These are phyloP conservation scores for Gonium pectorale DNA, from an alignment of 139 green algal species.

Conservation along the genomic window DNA sequence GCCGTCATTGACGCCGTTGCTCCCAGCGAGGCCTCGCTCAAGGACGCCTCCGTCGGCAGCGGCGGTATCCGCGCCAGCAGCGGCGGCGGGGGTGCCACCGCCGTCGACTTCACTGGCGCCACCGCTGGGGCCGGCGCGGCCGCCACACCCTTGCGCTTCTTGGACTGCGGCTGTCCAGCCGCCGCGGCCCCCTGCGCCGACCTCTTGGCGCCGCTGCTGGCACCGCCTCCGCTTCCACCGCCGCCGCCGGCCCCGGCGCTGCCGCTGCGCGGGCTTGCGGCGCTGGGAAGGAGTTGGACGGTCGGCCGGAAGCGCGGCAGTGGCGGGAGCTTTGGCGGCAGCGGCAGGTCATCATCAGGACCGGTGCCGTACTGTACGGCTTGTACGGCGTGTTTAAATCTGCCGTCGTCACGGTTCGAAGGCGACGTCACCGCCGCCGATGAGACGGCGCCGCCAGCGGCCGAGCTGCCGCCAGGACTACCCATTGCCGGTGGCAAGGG, in stretches of 20 bases:
- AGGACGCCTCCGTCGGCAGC: background rate
- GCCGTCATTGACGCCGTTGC: too few species aligned
- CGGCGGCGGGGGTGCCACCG: background rate
- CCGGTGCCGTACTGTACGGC: too few species aligned
- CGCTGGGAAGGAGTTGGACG: background rate
- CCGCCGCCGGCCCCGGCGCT: background rate
- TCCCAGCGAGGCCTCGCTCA: background rate
- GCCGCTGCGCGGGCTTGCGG: background rate
- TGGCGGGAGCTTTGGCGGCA: conserved; percentile 18
- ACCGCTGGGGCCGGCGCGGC: background rate
- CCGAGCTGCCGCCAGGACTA: too few species aligned
- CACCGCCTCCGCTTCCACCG: background rate
- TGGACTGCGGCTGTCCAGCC: background rate
- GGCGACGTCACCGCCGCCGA: too few species aligned
- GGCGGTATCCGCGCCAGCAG: background rate
- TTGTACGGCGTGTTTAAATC: too few species aligned
- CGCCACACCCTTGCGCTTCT: background rate
- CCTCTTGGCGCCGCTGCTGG: background rate
- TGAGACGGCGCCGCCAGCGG: too few species aligned
- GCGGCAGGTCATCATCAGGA: background rate
- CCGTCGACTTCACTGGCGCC: background rate
- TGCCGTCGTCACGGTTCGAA: too few species aligned
- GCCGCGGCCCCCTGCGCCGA: too few species aligned
- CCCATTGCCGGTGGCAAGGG: too few species aligned
- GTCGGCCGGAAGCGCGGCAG: background rate